Conservation (phyloP, 495 filamentous ascomycete species). For the Hyaloscypha hepaticicola region DNA sequence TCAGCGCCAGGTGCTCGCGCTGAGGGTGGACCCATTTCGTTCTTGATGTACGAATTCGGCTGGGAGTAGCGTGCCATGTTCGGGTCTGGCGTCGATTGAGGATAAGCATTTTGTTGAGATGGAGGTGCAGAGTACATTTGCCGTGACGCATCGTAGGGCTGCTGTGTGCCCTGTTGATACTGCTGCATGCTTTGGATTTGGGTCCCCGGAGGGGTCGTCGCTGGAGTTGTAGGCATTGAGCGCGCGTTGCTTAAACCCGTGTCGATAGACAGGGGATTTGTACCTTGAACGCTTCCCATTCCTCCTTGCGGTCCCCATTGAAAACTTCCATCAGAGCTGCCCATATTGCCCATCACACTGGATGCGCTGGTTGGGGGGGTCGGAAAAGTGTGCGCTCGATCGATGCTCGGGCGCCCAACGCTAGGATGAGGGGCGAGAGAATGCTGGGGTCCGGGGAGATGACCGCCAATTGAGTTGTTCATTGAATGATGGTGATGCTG, state of each 20-base stretch:
- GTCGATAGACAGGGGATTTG: slow-evolving; percentile 82
- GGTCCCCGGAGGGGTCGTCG: slow-evolving; percentile 85
- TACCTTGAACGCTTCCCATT: slow-evolving; percentile 63
- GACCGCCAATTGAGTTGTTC: slow-evolving; percentile 60
- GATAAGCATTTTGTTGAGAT: slow-evolving; percentile 67
- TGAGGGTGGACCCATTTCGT: slow-evolving; percentile 88
- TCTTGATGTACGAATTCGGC: slow-evolving; percentile 73
- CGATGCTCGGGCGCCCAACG: slow-evolving; percentile 68
- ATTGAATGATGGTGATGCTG: slow-evolving; percentile 79
- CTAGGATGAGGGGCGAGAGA: slow-evolving; percentile 71
- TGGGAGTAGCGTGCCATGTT: slow-evolving; percentile 71
- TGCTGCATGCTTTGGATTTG: slow-evolving; percentile 73
- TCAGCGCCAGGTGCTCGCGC: slow-evolving; percentile 56
- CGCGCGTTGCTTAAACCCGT: slow-evolving; percentile 76
- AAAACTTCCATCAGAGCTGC: slow-evolving; percentile 63
- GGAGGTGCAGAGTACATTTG: slow-evolving; percentile 79
- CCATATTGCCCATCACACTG: slow-evolving; percentile 77
- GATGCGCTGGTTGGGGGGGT: slow-evolving; percentile 93
- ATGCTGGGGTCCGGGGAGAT: slow-evolving; percentile 64
- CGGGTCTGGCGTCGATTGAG: slow-evolving; percentile 59
- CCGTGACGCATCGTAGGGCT: slow-evolving; percentile 75
- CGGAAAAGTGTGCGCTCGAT: slow-evolving; percentile 86
- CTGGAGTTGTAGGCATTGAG: slow-evolving; percentile 90
- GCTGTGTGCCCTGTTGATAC: slow-evolving; percentile 61
- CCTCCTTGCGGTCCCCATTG: slow-evolving; percentile 64